A percentile compares a stretch with the other conserved stretches of the same genome.
Evolutionary conservation across 2,329 filamentous ascomycete species (phyloP).

Genomic region (Erysiphe pulchra): DNA sequence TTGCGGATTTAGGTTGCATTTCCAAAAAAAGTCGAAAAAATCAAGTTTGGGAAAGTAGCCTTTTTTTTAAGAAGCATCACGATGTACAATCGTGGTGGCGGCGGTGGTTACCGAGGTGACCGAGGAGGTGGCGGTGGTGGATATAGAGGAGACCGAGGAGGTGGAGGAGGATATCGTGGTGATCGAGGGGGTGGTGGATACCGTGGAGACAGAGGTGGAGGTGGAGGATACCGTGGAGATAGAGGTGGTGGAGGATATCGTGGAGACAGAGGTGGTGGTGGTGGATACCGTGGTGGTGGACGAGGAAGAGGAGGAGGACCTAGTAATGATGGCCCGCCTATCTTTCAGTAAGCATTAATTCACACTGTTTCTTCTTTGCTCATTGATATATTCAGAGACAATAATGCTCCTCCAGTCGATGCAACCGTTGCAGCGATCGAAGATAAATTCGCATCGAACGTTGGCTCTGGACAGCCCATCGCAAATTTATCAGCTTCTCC

Average conservation of each 20-base stretch:
- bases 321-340: not conserved
- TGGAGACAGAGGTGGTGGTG: slow-evolving; percentile 3
- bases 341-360: not conserved
- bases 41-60: too few species aligned
- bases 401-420: not conserved
- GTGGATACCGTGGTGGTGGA: not conserved
- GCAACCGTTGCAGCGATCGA: not conserved
- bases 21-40: too few species aligned
- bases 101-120: not conserved
- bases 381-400: not conserved
- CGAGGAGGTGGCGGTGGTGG: not conserved
- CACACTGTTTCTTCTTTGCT: not conserved
- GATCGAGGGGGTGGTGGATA: not conserved
- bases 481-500: slow-evolving; percentile 1
- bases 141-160: not conserved
- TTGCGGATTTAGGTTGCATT: too few species aligned
- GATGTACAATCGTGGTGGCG: slow-evolving; percentile 1
- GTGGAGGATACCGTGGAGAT: not conserved
- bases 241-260: not conserved
- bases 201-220: not conserved
- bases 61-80: not conserved
- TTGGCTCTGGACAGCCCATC: not conserved
- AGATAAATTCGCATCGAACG: not conserved
- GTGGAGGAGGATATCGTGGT: not conserved
- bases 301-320: not conserved